Conservation (phyloP, 2,329 filamentous ascomycete species). For the Aspergillus quadricinctus region DNA sequence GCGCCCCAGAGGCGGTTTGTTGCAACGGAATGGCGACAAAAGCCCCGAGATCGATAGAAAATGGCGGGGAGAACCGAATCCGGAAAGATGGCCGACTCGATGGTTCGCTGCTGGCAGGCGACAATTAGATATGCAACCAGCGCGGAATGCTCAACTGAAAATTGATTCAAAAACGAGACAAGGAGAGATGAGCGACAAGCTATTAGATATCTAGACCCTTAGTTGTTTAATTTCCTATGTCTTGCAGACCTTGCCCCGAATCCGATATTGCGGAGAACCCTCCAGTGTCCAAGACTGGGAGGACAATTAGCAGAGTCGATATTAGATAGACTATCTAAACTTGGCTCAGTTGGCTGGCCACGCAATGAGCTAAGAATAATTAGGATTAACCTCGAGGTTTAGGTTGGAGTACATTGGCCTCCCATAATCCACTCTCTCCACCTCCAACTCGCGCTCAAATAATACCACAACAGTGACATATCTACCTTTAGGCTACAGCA, state of each 20-base stretch:
- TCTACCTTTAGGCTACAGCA: background rate
- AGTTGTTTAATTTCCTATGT: background rate
- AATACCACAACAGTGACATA: background rate
- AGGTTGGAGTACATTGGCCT: background rate
- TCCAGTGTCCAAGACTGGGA: background rate
- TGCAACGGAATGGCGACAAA: background rate
- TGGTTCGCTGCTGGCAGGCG: background rate
- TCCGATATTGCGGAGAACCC: background rate
- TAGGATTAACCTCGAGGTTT: background rate
- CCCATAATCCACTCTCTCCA: background rate
- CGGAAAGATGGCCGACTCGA: background rate
- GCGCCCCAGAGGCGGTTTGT: background rate
- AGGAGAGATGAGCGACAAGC: background rate
- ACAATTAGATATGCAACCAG: background rate
- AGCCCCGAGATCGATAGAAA: background rate
- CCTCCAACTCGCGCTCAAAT: no score
- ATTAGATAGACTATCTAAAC: background rate
- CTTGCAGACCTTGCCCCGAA: background rate
- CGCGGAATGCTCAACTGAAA: background rate
- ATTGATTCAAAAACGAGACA: background rate
- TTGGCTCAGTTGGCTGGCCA: background rate
- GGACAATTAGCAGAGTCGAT: no score
- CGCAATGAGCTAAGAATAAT: background rate
- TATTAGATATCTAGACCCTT: background rate
- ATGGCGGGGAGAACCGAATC: background rate